Base-by-base conservation (phyloP, 192 early-diverging fungal genomes). In the Anaeromyces robustus region DNA sequence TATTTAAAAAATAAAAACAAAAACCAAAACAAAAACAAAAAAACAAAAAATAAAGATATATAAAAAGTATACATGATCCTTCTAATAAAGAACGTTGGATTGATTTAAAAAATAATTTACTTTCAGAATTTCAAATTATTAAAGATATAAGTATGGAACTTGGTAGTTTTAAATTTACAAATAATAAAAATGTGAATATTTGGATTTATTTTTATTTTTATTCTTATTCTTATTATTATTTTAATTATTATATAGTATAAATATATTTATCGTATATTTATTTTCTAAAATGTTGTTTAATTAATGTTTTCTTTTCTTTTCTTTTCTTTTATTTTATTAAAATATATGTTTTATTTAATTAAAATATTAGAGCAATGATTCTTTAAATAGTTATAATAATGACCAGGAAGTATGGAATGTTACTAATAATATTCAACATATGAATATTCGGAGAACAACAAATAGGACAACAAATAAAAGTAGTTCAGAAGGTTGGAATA, bases 81-180 rank as follows among this genome's bases (percentile, higher is more conserved):
- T 79, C 68, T 14, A 29, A 30, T 39, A 85, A 82, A 78, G 86
- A 85, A 30, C 43, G 83, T 59, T 90, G 89, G 89, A n/a, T 81
- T 22, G 77, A 78, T 19, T 79, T 89, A 17, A 81, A 82, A 37
- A 77, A 83, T 34, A 80, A 83, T 39, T 77, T 90, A 13, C 41
- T 79, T 11, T 82, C 81, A 12, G 89, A 90, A 83, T 87, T 91
- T 77, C 78, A 83, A 29, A 77, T 90, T 29, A 83, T 91, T 13
- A 91, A 91, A 77, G 86, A 86, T n/a, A 86, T 91, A 29, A 80
- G 80, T 17, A 37, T 80, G 78, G 89, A 91, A 84, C 79, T 90
- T 22, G 81, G 86, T 16, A 82, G 79, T 13, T 89, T 91, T 83
- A 91, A 91, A 84, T 89, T 90, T 52, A 22, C 43, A 52, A 52